phyloP scores from a whole-genome alignment of 2,329 filamentous ascomycete species.

The Ascosphaera aggregata region DNA sequence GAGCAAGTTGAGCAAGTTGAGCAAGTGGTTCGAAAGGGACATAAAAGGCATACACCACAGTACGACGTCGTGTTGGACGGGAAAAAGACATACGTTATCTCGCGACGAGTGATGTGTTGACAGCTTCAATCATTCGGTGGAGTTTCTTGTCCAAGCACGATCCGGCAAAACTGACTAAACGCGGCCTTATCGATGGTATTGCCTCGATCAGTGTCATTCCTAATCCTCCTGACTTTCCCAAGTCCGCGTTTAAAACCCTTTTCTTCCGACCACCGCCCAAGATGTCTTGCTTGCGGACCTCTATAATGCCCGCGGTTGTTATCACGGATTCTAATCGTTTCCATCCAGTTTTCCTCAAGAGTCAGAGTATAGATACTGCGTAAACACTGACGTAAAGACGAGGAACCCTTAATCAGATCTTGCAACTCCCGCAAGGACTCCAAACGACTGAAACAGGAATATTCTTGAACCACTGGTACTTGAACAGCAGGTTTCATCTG shows the following conservation, averaged over 20 bases:
- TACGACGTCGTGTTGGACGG: too few relatives aligned
- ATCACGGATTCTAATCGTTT: slow-evolving; percentile 6
- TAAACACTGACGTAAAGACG: slow-evolving; percentile 17
- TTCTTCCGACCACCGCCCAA: slow-evolving; percentile 14
- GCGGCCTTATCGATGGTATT: slow-evolving; percentile 12
- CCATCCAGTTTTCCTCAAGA: slow-evolving; percentile 18
- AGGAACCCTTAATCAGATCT: slow-evolving; percentile 15
- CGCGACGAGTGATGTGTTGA: too few relatives aligned
- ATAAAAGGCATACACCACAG: too few relatives aligned
- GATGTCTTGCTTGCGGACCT: slow-evolving; percentile 7
- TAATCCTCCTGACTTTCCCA: slow-evolving; percentile 16
- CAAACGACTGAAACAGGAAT: slow-evolving; percentile 4
- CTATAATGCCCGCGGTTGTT: slow-evolving; percentile 4
- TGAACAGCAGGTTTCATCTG: slow-evolving; percentile 4
- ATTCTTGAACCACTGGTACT: not conserved
- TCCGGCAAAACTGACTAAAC: not conserved
- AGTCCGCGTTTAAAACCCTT: slow-evolving; percentile 21
- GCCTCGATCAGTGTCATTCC: slow-evolving; percentile 16
- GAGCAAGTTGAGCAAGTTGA: too few relatives aligned
- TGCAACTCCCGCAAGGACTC: slow-evolving; percentile 14
- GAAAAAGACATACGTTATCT: too few relatives aligned
- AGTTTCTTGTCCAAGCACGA: not conserved
- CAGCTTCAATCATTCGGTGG: not conserved
- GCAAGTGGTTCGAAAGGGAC: too few relatives aligned
- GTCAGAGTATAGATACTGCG: slow-evolving; percentile 20